Evolutionary conservation across 306 rosid species (phyloP).

Genomic region (Pyrus communis): DNA sequence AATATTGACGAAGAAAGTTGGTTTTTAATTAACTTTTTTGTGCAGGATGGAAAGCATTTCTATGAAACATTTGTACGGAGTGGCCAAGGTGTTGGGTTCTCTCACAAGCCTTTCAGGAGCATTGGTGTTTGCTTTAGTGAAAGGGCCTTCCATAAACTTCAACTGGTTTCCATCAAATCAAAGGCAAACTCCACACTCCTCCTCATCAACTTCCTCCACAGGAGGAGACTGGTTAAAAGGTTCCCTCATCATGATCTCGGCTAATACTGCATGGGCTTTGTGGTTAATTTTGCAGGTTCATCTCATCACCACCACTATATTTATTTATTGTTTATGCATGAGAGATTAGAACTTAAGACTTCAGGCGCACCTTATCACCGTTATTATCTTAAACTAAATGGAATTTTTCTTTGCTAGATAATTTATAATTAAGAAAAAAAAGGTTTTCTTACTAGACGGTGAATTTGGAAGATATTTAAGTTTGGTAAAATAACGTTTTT

Average conservation of each 20-base stretch:
- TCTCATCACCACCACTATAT: background rate
- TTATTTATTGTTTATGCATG: background rate
- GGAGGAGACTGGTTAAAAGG: slow-evolving; percentile 49
- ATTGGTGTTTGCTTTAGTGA: slow-evolving; percentile 58
- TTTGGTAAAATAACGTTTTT: background rate
- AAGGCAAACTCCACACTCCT: slow-evolving; percentile 12
- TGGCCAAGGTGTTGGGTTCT: slow-evolving; percentile 72
- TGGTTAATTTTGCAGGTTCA: slow-evolving; percentile 89
- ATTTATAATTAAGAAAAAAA: background rate
- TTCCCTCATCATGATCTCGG: slow-evolving; percentile 68
- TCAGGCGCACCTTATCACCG: background rate
- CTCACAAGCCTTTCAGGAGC: slow-evolving; percentile 65
- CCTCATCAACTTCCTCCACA: slow-evolving; percentile 9
- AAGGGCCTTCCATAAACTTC: slow-evolving; percentile 58
- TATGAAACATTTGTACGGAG: slow-evolving; percentile 41
- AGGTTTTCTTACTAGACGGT: background rate
- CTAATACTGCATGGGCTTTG: slow-evolving; percentile 67
- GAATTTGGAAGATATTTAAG: background rate
- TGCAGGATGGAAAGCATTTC: slow-evolving; percentile 67
- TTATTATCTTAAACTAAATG: background rate
- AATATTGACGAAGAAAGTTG: background rate
- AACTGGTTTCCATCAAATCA: slow-evolving; percentile 28
- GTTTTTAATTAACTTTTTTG: background rate
- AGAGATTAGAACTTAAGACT: background rate
- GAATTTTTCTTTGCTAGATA: background rate